These are phyloP conservation scores for Geotrichum citri-aurantii DNA, from an alignment of 1,139 yeast genomes.

Conservation along the genomic window DNA sequence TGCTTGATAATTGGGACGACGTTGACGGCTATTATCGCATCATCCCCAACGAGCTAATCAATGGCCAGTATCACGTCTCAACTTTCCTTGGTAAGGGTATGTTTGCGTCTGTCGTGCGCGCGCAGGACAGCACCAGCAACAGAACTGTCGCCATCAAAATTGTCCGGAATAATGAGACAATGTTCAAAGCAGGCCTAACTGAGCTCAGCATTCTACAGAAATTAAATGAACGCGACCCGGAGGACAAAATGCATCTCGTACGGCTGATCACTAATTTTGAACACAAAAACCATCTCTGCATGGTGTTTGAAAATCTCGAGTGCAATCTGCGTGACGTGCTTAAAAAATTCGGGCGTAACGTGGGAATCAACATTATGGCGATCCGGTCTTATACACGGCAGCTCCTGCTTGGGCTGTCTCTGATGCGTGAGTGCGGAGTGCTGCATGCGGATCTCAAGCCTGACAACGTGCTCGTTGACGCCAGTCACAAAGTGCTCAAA, in stretches of 20 bases:
- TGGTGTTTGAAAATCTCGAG: conserved; percentile 75
- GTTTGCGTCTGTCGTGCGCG: conserved; percentile 36
- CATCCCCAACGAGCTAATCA: conserved; percentile 60
- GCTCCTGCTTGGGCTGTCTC: conserved; percentile 68
- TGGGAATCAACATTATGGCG: conserved; percentile 57
- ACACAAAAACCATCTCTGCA: conserved; percentile 78
- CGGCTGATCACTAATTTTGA: conserved; percentile 74
- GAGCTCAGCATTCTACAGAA: conserved; percentile 71
- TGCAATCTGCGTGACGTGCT: conserved; percentile 76
- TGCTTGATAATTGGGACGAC: conserved; percentile 45
- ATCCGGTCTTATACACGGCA: conserved; percentile 81
- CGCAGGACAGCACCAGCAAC: conserved; percentile 24
- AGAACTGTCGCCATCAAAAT: conserved; percentile 78
- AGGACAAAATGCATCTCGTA: conserved; percentile 60
- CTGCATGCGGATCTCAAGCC: conserved; percentile 90
- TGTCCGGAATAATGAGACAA: conserved; percentile 42
- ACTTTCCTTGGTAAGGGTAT: conserved; percentile 90
- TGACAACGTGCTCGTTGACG: conserved; percentile 72
- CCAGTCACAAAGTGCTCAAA: conserved; percentile 76
- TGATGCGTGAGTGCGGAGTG: conserved; percentile 67
- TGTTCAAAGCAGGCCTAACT: conserved; percentile 63
- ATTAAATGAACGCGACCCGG: conserved; percentile 61
- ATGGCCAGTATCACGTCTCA: conserved; percentile 65
- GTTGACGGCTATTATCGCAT: conserved; percentile 81
- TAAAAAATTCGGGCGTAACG: conserved; percentile 69